These are phyloP conservation scores for Curvularia eragrostidis DNA, from an alignment of 2,329 filamentous ascomycete genomes.

Conservation along the genomic window DNA sequence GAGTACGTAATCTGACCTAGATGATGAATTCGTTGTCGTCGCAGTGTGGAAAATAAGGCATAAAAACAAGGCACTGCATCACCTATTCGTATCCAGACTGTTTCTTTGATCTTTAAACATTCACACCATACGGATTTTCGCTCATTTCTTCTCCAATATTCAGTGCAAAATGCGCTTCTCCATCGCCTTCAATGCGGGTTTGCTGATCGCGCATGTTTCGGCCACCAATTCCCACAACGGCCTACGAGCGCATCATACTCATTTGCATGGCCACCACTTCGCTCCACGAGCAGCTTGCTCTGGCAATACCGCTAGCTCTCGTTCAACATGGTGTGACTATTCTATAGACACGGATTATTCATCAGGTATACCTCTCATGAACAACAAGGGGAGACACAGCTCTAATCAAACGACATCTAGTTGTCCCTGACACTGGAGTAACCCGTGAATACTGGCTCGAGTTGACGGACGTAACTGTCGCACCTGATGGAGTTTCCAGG, in stretches of 20 bases:
- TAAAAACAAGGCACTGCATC: neutral
- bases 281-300: constrained; percentile 31
- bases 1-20: neutral
- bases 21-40: neutral
- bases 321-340: constrained; percentile 55
- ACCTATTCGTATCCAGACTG: neutral
- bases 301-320: constrained; percentile 41
- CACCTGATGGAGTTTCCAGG: constrained; percentile 62
- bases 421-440: constrained; percentile 60
- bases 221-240: neutral
- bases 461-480: constrained; percentile 51
- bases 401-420: constrained; percentile 20
- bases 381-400: neutral
- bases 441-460: constrained; percentile 59
- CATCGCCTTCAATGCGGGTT: neutral
- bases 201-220: neutral
- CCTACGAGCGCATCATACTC: neutral
- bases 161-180: neutral
- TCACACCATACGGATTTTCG: no score
- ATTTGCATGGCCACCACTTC: neutral
- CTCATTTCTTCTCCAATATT: no score
- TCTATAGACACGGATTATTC: constrained; percentile 41
- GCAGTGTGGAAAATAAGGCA: neutral
- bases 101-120: neutral
- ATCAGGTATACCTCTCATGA: neutral